Conservation (phyloP, 495 filamentous ascomycete species). For the Venustampulla echinocandica region DNA sequence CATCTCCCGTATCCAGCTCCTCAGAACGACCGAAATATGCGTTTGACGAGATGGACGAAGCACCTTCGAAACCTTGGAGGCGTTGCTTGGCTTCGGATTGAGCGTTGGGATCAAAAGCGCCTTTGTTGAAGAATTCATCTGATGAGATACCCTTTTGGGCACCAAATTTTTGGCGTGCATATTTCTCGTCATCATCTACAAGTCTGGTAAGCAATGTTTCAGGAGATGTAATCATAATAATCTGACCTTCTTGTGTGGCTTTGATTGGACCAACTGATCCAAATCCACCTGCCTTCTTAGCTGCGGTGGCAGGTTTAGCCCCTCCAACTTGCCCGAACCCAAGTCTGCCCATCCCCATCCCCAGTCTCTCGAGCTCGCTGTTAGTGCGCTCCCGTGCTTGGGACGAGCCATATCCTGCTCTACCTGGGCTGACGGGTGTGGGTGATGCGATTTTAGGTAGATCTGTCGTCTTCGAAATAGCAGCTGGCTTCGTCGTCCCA, state of each 20-base stretch:
- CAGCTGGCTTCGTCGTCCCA: slow-evolving; percentile 44
- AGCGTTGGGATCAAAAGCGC: slow-evolving; percentile 67
- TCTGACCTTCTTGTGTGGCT: slow-evolving; percentile 59
- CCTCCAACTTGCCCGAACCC: slow-evolving; percentile 85
- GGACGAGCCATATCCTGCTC: slow-evolving; percentile 50
- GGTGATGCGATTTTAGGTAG: slow-evolving; percentile 56
- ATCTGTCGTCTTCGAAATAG: slow-evolving; percentile 34
- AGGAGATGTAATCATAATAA: background rate
- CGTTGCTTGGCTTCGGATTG: slow-evolving; percentile 80
- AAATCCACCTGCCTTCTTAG: slow-evolving; percentile 72
- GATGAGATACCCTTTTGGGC: slow-evolving; percentile 92
- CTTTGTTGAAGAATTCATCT: slow-evolving; percentile 95
- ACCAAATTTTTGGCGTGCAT: slow-evolving; percentile 77
- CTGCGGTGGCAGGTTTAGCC: slow-evolving; percentile 46
- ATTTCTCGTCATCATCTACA: slow-evolving; percentile 62
- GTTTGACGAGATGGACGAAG: slow-evolving; percentile 86
- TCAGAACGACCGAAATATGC: slow-evolving; percentile 89
- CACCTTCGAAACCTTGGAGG: slow-evolving; percentile 86
- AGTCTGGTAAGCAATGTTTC: slow-evolving; percentile 17
- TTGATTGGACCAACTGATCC: slow-evolving; percentile 72
- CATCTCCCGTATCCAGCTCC: slow-evolving; percentile 59
- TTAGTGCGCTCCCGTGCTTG: slow-evolving; percentile 43
- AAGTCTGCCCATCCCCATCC: slow-evolving; percentile 79
- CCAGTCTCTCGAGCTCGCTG: slow-evolving; percentile 78
- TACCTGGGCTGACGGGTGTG: slow-evolving; percentile 61